phyloP scores from a whole-genome alignment of 2,329 filamentous ascomycete genomes.

The Xylaria digitata region DNA sequence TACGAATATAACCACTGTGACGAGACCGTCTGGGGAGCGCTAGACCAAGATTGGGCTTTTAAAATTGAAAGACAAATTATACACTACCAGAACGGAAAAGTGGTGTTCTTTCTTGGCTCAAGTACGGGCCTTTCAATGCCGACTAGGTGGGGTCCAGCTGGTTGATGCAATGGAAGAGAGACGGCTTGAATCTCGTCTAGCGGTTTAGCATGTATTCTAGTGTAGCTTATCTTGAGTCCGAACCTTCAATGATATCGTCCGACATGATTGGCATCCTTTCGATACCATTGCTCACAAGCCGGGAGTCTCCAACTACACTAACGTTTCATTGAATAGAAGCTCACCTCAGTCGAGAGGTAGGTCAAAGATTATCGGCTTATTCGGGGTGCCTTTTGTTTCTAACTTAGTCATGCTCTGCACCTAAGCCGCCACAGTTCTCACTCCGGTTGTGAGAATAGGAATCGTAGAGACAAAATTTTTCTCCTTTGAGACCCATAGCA shows the following conservation, averaged over 20 bases:
- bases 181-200: background rate
- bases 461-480: too few relatives aligned
- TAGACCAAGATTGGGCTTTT: constrained; percentile 19
- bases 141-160: too few relatives aligned
- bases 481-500: too few relatives aligned
- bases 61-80: constrained; percentile 20
- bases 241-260: background rate
- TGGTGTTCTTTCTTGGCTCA: background rate
- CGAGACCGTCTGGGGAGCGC: background rate
- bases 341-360: background rate
- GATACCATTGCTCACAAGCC: background rate
- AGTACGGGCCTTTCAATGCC: background rate
- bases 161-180: background rate
- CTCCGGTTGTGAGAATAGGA: too few relatives aligned
- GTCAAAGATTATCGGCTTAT: background rate
- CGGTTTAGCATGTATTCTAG: background rate
- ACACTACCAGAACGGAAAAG: background rate
- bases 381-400: background rate
- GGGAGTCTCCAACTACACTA: background rate
- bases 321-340: background rate
- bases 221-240: background rate
- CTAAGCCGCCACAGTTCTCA: background rate
- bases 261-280: background rate
- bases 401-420: background rate
- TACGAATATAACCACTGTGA: background rate